A percentile compares a stretch with the other conserved stretches of the same genome.
Conservation (phyloP, 2,329 filamentous ascomycete species). For the Exserohilum turcica region DNA sequence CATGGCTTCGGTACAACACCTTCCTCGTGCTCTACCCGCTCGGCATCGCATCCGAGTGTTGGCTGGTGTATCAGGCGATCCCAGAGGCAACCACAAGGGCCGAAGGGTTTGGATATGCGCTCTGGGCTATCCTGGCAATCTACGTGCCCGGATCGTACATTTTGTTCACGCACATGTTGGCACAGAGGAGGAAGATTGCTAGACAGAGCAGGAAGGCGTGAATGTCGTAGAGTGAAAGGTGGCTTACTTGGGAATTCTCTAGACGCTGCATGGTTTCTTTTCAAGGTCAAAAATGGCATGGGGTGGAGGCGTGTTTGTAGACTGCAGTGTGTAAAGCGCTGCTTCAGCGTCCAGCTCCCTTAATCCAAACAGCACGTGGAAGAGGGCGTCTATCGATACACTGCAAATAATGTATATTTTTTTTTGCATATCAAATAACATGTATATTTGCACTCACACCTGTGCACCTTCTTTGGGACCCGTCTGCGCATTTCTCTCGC, state of each 20-base stretch:
- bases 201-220: neutral
- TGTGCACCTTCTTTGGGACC: constrained; percentile 25
- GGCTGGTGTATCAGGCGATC: constrained; percentile 74
- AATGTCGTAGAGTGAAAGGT: neutral
- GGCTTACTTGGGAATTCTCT: neutral
- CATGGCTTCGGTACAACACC: constrained; percentile 86
- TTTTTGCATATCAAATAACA: neutral
- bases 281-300: too few relatives aligned
- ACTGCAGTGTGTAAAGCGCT: too few relatives aligned
- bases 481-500: constrained; percentile 47
- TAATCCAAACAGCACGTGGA: too few relatives aligned
- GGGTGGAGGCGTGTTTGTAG: too few relatives aligned
- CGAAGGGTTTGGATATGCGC: constrained; percentile 60
- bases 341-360: too few relatives aligned
- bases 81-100: constrained; percentile 61
- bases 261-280: too few relatives aligned
- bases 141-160: constrained; percentile 85
- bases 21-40: constrained; percentile 93
- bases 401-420: neutral
- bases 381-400: neutral
- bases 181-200: constrained; percentile 76
- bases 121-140: constrained; percentile 70
- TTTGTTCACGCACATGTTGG: constrained; percentile 93
- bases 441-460: neutral
- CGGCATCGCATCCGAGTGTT: constrained; percentile 86